Percentiles rank a stretch among this genome's conserved stretches.
Evolutionary conservation across 345 rosid genomes (phyloP).

Genomic region (Lenwebbia sp.): DNA sequence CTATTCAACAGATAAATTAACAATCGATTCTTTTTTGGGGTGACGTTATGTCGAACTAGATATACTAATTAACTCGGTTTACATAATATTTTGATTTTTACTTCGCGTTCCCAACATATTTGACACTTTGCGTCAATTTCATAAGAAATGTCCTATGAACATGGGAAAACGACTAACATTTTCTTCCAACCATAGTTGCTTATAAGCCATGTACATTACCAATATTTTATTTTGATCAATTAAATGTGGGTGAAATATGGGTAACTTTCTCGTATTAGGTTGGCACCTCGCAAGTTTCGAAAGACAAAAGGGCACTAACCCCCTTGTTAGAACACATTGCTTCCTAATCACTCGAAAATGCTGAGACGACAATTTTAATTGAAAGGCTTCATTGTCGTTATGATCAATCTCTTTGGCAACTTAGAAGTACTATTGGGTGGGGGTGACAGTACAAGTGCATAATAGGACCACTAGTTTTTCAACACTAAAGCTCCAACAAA

Average conservation of each 20-base stretch:
- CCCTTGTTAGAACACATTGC: background rate
- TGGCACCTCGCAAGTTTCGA: background rate
- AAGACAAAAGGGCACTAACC: background rate
- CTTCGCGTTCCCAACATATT: background rate
- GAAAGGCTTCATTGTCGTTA: background rate
- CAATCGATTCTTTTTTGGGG: background rate
- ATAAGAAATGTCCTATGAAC: background rate
- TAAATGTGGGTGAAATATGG: background rate
- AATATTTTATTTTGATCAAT: background rate
- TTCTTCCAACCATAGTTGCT: background rate
- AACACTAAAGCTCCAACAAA: background rate
- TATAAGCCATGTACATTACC: background rate
- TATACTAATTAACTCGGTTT: background rate
- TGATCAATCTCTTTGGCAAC: background rate
- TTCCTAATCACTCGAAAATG: background rate
- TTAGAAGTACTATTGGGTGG: no score
- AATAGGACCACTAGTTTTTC: background rate
- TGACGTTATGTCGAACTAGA: background rate
- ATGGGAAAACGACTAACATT: background rate
- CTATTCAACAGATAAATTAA: background rate
- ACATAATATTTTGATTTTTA: background rate
- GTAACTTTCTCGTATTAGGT: background rate
- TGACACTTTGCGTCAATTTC: background rate
- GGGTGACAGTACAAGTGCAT: background rate
- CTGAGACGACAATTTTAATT: background rate